Conservation (phyloP, 352 stramenopile genomes). For the Globisporangium cystogenes region DNA sequence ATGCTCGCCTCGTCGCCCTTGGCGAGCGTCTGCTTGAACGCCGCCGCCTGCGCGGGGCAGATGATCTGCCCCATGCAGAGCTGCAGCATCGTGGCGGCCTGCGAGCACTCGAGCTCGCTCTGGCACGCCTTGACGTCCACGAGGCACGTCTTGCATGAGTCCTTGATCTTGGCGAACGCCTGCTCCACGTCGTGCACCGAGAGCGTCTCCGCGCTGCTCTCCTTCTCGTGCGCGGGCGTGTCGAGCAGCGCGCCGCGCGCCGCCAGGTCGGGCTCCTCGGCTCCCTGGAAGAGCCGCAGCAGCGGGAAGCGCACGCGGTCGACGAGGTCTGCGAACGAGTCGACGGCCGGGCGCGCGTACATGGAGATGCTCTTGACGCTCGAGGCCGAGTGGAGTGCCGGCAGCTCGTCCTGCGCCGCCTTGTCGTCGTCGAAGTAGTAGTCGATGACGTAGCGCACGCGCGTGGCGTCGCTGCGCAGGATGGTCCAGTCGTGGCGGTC, state of each 20-base stretch:
- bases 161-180: constrained; percentile 82
- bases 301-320: constrained; percentile 82
- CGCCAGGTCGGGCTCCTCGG: constrained; percentile 43
- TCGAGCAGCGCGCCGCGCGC: constrained; percentile 48
- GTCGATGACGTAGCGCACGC: constrained; percentile 98
- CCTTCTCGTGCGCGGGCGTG: constrained; percentile 22
- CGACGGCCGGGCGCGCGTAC: constrained; percentile 80
- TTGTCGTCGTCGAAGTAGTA: constrained; percentile 96
- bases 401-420: constrained; percentile 63
- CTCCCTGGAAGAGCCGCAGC: constrained; percentile 38
- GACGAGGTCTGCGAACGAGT: constrained; percentile 61
- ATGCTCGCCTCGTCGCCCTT: constrained; percentile 54
- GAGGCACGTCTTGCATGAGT: constrained; percentile 80
- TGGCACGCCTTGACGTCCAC: constrained; percentile 69
- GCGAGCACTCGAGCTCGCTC: constrained; percentile 74
- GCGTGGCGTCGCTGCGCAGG: constrained; percentile 77
- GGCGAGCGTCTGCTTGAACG: constrained; percentile 71
- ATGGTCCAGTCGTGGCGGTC: constrained; percentile 99
- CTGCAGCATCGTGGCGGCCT: constrained; percentile 83
- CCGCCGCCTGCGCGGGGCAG: constrained; percentile 53
- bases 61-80: constrained; percentile 89
- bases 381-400: constrained; percentile 74
- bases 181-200: constrained; percentile 67
- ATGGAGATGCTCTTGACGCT: constrained; percentile 89
- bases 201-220: constrained; percentile 36